phyloP scores from a whole-genome alignment of 805 yeast species.

The Kodamaea jinghongensis region DNA sequence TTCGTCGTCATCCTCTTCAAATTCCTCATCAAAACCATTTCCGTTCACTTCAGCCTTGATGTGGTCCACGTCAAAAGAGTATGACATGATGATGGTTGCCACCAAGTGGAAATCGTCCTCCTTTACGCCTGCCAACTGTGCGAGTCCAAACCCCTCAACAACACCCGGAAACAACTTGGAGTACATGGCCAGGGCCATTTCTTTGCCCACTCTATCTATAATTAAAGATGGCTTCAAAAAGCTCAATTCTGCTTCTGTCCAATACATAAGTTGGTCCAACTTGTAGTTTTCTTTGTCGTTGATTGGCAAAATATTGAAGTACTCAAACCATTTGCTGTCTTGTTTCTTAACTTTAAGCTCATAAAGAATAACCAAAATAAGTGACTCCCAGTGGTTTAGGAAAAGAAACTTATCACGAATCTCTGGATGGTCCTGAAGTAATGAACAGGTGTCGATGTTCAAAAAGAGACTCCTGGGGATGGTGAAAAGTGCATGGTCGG shows the following conservation, averaged over 20 bases:
- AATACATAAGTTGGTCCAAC: constrained; percentile 73
- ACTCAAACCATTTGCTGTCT: constrained; percentile 62
- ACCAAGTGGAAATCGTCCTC: constrained; percentile 63
- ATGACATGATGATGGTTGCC: constrained; percentile 83
- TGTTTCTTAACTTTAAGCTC: constrained; percentile 48
- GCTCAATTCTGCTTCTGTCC: constrained; percentile 63
- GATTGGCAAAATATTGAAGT: constrained; percentile 69
- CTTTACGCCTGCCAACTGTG: constrained; percentile 29
- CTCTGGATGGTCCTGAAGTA: constrained; percentile 33
- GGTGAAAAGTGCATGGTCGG: constrained; percentile 64
- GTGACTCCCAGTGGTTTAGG: constrained; percentile 72
- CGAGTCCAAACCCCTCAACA: constrained; percentile 28
- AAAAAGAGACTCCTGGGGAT: constrained; percentile 62
- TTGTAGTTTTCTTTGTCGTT: constrained; percentile 23
- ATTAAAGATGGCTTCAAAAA: constrained; percentile 68
- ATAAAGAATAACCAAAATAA: constrained; percentile 65
- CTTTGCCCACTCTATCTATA: constrained; percentile 65
- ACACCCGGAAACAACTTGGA: constrained; percentile 39
- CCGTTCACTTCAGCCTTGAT: too few species aligned
- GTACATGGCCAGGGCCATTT: constrained; percentile 62
- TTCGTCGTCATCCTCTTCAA: constrained; percentile 28
- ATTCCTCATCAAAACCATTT: constrained; percentile 22
- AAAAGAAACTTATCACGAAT: constrained; percentile 33
- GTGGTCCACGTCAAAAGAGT: constrained; percentile 75
- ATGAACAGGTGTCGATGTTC: constrained; percentile 55